Conservation (phyloP, 768 basidiomycete genomes). For the Hygrocybe punicea region DNA sequence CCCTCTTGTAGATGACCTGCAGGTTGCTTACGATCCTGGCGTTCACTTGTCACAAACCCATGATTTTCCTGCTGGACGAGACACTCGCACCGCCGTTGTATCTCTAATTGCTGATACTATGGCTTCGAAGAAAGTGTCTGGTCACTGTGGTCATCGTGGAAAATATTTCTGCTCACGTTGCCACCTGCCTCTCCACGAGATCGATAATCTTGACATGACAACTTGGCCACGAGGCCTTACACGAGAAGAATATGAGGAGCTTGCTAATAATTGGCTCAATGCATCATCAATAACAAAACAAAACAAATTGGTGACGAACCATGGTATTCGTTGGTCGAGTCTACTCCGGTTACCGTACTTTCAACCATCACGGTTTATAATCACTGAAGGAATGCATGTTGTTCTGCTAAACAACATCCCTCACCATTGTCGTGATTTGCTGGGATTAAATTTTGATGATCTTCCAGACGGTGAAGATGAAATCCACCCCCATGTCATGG, state of each 20-base stretch:
- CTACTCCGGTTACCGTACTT: constrained; percentile 27
- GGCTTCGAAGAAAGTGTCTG: constrained; percentile 4
- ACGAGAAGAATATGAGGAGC: constrained; percentile 10
- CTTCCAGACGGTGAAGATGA: background rate
- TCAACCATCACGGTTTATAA: constrained; percentile 10
- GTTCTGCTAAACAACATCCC: constrained; percentile 13
- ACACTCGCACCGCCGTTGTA: constrained; percentile 18
- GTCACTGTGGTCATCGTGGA: background rate
- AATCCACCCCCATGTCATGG: background rate
- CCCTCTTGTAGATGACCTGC: constrained; percentile 34
- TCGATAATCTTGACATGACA: constrained; percentile 18
- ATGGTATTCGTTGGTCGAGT: constrained; percentile 15
- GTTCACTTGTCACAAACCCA: constrained; percentile 18
- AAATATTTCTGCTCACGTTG: constrained; percentile 24
- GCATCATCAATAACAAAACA: constrained; percentile 6
- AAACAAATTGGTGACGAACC: background rate
- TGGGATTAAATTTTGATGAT: constrained; percentile 4
- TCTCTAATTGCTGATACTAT: constrained; percentile 21
- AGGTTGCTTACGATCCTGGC: constrained; percentile 21
- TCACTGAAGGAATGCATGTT: constrained; percentile 13
- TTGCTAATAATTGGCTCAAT: constrained; percentile 10
- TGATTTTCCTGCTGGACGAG: constrained; percentile 13
- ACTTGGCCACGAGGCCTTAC: constrained; percentile 15
- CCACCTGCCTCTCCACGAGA: constrained; percentile 11
- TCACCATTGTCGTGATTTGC: constrained; percentile 10